phyloP scores from a whole-genome alignment of 2,329 filamentous ascomycete species.

The Coniochaeta prunicola region DNA sequence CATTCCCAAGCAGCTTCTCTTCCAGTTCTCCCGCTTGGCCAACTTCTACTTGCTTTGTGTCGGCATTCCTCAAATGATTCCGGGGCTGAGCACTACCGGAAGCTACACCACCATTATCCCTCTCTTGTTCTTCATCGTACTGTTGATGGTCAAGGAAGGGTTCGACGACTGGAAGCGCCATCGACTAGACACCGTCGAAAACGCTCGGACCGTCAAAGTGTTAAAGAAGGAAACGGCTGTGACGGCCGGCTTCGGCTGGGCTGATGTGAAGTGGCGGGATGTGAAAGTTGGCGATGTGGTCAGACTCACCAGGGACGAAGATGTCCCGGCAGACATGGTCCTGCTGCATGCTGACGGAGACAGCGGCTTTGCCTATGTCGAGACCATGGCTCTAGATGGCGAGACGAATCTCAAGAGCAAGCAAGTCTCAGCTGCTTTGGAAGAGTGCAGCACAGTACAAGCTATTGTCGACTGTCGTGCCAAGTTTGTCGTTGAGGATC shows the following conservation, averaged over 20 bases:
- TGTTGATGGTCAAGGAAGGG: slow-evolving; percentile 80
- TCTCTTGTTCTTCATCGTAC: slow-evolving; percentile 64
- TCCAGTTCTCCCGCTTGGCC: slow-evolving; percentile 78
- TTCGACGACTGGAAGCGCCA: slow-evolving; percentile 80
- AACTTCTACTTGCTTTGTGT: slow-evolving; percentile 86
- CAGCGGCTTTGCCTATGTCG: slow-evolving; percentile 73
- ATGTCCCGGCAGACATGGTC: slow-evolving; percentile 75
- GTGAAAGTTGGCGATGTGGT: slow-evolving; percentile 44
- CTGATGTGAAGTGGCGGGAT: slow-evolving; percentile 33
- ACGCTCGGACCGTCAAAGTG: slow-evolving; percentile 45
- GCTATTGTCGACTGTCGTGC: slow-evolving; percentile 49
- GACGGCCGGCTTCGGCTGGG: slow-evolving; percentile 58
- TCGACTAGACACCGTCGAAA: slow-evolving; percentile 75
- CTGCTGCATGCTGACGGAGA: slow-evolving; percentile 71
- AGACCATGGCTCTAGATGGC: slow-evolving; percentile 78
- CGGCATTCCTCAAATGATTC: slow-evolving; percentile 76
- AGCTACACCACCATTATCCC: slow-evolving; percentile 68
- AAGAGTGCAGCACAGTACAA: slow-evolving; percentile 46
- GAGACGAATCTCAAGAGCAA: slow-evolving; percentile 79
- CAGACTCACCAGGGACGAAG: slow-evolving; percentile 58
- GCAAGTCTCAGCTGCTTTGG: slow-evolving; percentile 55
- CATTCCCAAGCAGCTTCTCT: slow-evolving; percentile 74
- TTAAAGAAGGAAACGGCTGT: slow-evolving; percentile 48
- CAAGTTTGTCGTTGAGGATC: slow-evolving; percentile 66
- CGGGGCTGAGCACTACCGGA: slow-evolving; percentile 69